These are phyloP conservation scores for Canna indica DNA, from an alignment of 176 grass and related monocot genomes.

Conservation along the genomic window DNA sequence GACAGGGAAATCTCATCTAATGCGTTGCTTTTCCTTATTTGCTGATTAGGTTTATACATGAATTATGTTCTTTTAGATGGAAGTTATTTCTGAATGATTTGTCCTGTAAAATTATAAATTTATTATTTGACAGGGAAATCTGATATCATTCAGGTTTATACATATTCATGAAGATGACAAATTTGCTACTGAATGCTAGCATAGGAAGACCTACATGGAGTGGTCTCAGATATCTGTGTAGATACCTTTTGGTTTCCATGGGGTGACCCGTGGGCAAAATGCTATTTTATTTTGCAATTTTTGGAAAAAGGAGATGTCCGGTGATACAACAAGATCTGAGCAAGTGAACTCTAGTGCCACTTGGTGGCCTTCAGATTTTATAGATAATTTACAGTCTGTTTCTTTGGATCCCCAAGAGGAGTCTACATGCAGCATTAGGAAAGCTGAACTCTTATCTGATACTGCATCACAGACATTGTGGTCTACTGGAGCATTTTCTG, in stretches of 20 bases:
- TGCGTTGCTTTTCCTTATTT: too few species aligned
- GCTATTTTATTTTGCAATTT: slow-evolving; percentile 12
- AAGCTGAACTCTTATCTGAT: slow-evolving; percentile 41
- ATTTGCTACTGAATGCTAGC: background rate
- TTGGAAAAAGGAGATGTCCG: slow-evolving; percentile 56
- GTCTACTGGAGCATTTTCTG: slow-evolving; percentile 76
- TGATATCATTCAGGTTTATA: background rate
- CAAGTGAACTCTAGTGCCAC: slow-evolving; percentile 42
- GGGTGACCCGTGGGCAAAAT: slow-evolving; percentile 7
- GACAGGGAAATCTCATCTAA: too few species aligned
- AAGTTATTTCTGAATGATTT: too few species aligned
- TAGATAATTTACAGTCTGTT: slow-evolving; percentile 73
- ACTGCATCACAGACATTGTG: slow-evolving; percentile 85
- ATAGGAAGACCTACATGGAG: background rate
- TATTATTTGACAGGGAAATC: too few species aligned
- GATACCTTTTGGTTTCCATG: slow-evolving; percentile 1
- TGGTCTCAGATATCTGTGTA: slow-evolving; percentile 2
- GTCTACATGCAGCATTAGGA: slow-evolving; percentile 14
- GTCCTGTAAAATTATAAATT: too few species aligned
- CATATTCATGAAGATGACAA: background rate
- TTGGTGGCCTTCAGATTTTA: slow-evolving; percentile 70
- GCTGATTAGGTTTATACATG: too few species aligned
- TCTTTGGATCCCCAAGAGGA: slow-evolving; percentile 54
- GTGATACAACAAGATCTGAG: slow-evolving; percentile 51
- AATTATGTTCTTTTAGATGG: too few species aligned